Base-by-base conservation (phyloP, 192 early-diverging fungal genomes). In the Diversispora epigaea region DNA sequence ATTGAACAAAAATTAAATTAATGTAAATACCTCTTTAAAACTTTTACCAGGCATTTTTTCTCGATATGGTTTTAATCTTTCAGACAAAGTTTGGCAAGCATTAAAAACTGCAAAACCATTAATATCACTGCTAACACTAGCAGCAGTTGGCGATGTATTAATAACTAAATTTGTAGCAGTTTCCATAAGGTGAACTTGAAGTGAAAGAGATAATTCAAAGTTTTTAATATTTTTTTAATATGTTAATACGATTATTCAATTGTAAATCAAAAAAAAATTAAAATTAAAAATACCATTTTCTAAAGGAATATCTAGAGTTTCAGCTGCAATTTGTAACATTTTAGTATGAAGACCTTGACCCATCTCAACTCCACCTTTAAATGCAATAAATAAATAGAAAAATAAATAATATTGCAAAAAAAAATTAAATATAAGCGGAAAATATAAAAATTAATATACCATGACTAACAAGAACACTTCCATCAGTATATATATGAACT, bases 291-390 rank as follows among this genome's bases (percentile, higher is more conserved):
- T 45, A 75, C 73, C 58, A 39, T 64, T 92, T 87, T 77, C 84
- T 86, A 52, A 91, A 82, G 93, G 90, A 63, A 96, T 77, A n/a
- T 83, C 79, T 47, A 96, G 86, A 4, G 88, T 89, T 76, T 95
- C 89, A n/a, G 93, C 91, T 17, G 91, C 91, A 50, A 96, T 82
- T 83, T 92, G 90, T 25, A 91, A 82, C 90, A 94, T 91, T 83
- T 96, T 96, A 15, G 93, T 96, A 75, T 95, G 91, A 72, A 96
- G 77, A 8, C 94, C 94, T 79, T 96, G 94, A 50, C 94, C 94
- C 93, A 96, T 94, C 75, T 96, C 93, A n/a, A 91, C 91, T 49
- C 92, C 92, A 74, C 73, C 70, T 72, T 21, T 21, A 41, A 9
- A 43, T 21, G 17, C 55, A 41, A 49, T 22, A 19, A 46, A 21